These are phyloP conservation scores for Albugo laibachii DNA, from an alignment of 352 stramenopile species.

Conservation along the genomic window DNA sequence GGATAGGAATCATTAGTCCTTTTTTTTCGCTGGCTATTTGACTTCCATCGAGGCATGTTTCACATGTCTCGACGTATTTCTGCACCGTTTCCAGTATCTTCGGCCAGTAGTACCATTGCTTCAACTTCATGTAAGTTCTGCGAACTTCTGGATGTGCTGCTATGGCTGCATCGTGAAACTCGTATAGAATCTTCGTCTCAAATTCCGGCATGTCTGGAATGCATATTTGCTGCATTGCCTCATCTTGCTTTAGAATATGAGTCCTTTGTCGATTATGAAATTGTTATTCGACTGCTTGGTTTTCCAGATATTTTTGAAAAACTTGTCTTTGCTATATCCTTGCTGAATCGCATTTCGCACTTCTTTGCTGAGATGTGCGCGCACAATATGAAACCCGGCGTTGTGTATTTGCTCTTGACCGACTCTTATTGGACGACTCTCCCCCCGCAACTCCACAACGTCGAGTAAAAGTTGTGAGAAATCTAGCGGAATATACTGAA, in stretches of 20 bases:
- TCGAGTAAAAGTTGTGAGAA: not conserved
- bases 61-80: slow-evolving; percentile 6
- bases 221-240: not conserved
- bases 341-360: not conserved
- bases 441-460: not conserved
- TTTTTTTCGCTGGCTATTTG: slow-evolving; percentile 2
- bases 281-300: not conserved
- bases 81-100: slow-evolving; percentile 2
- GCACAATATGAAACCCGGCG: not conserved
- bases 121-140: slow-evolving; percentile 1
- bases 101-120: slow-evolving; percentile 7
- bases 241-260: not conserved
- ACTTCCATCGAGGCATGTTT: slow-evolving; percentile 3
- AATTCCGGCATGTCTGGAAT: not conserved
- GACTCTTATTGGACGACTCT: not conserved
- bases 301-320: not conserved
- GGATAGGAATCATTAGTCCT: slow-evolving; percentile 5
- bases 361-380: not conserved
- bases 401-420: not conserved
- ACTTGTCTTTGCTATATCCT: not conserved
- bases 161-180: slow-evolving; percentile 2
- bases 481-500: not conserved
- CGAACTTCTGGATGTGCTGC: slow-evolving; percentile 5
- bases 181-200: not conserved
- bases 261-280: not conserved